These are phyloP conservation scores for Stagonosporopsis chrysanthemi DNA, from an alignment of 2,329 filamentous ascomycete genomes.

Conservation along the genomic window DNA sequence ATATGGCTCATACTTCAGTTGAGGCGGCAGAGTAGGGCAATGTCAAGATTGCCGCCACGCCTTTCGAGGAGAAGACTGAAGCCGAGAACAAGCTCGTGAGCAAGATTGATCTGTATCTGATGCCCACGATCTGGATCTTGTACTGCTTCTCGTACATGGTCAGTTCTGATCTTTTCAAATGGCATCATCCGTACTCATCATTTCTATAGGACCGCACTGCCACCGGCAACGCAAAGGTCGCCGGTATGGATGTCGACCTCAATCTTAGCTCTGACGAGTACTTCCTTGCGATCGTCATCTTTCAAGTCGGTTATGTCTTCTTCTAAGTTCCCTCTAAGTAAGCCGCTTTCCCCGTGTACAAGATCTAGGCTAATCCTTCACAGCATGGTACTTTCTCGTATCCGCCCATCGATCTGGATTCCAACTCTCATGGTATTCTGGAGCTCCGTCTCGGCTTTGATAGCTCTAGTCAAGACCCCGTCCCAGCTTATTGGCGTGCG, in stretches of 20 bases:
- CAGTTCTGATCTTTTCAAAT: background rate
- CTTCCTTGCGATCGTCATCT: conserved; percentile 35
- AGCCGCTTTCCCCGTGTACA: background rate
- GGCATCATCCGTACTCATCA: background rate
- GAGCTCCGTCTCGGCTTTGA: conserved; percentile 29
- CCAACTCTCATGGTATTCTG: conserved; percentile 32
- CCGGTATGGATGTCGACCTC: conserved; percentile 34
- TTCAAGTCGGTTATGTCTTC: conserved; percentile 34
- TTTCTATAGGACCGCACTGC: conserved; percentile 32
- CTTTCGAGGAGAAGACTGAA: conserved; percentile 24
- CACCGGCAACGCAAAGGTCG: conserved; percentile 54
- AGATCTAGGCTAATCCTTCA: background rate
- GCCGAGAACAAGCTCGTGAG: conserved; percentile 34
- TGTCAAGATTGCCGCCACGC: conserved; percentile 9
- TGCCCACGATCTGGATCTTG: conserved; percentile 37
- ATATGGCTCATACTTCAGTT: conserved; percentile 5
- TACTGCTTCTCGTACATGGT: conserved; percentile 38
- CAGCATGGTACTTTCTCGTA: conserved; percentile 33
- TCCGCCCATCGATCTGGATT: conserved; percentile 31
- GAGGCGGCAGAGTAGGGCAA: conserved; percentile 7
- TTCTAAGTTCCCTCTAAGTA: conserved; percentile 37
- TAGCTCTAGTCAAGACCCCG: conserved; percentile 29
- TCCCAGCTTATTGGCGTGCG: conserved; percentile 33
- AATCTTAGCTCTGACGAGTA: conserved; percentile 61
- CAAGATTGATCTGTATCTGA: conserved; percentile 34